Evolutionary conservation across 352 stramenopile species (phyloP), one percentile per base, ranked within the genome.

Genomic region (Paralagenidium karlingii): DNA sequence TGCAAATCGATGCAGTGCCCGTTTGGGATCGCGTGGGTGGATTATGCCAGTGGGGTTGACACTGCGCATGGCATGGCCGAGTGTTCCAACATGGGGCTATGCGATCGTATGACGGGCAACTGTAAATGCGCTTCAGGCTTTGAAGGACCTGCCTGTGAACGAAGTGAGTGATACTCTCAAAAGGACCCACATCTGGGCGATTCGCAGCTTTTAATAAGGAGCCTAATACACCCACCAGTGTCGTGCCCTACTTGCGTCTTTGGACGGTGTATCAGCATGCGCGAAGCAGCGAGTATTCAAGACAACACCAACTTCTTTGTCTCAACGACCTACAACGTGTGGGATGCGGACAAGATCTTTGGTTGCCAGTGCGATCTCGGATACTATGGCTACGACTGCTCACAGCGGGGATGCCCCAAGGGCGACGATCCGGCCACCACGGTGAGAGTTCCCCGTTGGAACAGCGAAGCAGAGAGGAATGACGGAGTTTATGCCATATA

Each of bases 51-150:
- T n/a, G n/a, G n/a, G n/a, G n/a, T n/a, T n/a, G n/a, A n/a, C n/a
- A n/a, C n/a, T n/a, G n/a, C n/a, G n/a, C n/a, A n/a, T n/a, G n/a
- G n/a, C n/a, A n/a, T n/a, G n/a, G n/a, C n/a, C n/a, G 83, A 97
- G 51, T 97, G 89, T 55, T 90, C 76, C 28, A 96, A 96, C 65
- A 94, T 94, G 49, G 89, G 89, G 15, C 52, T 96, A 34, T 96
- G 86, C 43, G 85, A 97, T 53, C 76, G 85, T 32, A 38, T 31
- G 7, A 66, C 68, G 22, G 89, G 87, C 2, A 36, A 68, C 18
- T 97, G 89, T 49, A 48, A 61, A 26, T 96, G 89, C 51, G 94
- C 96, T 43, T 60, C 75, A 40, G 87, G 85, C 25, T 97, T 82
- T 45, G 83, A 96, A 49, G 89, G 89, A 31, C 63, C 48, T 8